These are phyloP conservation scores for Saccharomycopsis selenospora DNA, from an alignment of 805 yeast species.

Conservation along the genomic window DNA sequence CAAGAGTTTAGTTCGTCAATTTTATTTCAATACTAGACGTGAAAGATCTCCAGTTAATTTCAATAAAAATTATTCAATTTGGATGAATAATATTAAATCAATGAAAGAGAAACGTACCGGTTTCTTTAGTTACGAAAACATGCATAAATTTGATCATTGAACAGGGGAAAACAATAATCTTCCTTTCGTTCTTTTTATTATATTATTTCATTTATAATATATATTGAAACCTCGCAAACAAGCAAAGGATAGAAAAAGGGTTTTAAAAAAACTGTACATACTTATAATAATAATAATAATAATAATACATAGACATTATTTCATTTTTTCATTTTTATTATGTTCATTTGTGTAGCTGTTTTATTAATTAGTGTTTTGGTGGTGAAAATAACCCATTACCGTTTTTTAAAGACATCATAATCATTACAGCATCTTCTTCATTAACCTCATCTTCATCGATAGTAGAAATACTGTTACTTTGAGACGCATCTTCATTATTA, in stretches of 20 bases:
- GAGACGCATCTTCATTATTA: not conserved
- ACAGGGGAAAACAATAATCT: no score
- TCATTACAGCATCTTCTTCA: conserved; percentile 20
- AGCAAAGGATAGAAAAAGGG: no score
- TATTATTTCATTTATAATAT: no score
- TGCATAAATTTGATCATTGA: no score
- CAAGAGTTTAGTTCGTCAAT: not conserved
- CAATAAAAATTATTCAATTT: not conserved
- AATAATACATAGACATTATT: no score
- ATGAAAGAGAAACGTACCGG: not conserved
- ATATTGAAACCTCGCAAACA: no score
- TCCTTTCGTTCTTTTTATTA: no score
- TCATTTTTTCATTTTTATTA: no score
- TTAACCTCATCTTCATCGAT: conserved; percentile 8
- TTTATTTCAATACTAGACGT: not conserved
- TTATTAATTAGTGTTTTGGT: no score
- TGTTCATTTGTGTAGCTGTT: no score
- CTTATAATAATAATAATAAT: no score
- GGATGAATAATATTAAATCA: not conserved
- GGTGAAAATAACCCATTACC: conserved; percentile 7
- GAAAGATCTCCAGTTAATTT: not conserved
- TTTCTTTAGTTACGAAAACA: not conserved
- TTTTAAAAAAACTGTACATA: no score
- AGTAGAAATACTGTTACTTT: not conserved
- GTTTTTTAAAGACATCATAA: conserved; percentile 20